phyloP scores from a whole-genome alignment of 495 filamentous ascomycete species.

The Barbatosphaeria neglecta region DNA sequence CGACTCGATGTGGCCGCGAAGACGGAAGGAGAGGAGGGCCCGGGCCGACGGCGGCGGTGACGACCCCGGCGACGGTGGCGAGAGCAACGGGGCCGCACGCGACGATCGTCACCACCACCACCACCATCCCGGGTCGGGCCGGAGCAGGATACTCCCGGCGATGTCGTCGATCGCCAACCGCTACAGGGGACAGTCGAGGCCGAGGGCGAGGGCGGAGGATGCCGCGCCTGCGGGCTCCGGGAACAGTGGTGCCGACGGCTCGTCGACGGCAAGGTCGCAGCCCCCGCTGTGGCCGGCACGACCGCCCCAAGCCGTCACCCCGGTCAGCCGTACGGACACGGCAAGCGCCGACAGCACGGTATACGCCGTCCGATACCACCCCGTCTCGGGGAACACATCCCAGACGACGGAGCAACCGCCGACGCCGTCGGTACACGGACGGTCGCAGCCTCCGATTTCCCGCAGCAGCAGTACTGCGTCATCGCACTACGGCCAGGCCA shows the following conservation, averaged over 20 bases:
- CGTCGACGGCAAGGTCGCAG: slow-evolving; percentile 21
- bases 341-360: slow-evolving; percentile 62
- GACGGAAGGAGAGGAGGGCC: slow-evolving; percentile 18
- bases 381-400: slow-evolving; percentile 47
- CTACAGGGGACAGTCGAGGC: slow-evolving; percentile 21
- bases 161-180: slow-evolving; percentile 30
- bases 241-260: neutral
- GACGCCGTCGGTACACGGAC: slow-evolving; percentile 4
- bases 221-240: slow-evolving; percentile 1
- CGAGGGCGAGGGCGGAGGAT: slow-evolving; percentile 12
- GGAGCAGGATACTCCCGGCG: slow-evolving; percentile 33
- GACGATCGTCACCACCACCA: too few species aligned
- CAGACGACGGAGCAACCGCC: slow-evolving; percentile 20
- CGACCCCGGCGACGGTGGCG: slow-evolving; percentile 7
- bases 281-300: slow-evolving; percentile 45
- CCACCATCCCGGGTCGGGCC: slow-evolving; percentile 9
- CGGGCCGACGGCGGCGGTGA: slow-evolving; percentile 12
- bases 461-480: slow-evolving; percentile 20
- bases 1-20: slow-evolving; percentile 24
- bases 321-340: slow-evolving; percentile 67
- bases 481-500: slow-evolving; percentile 4
- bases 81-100: slow-evolving; percentile 4
- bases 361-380: slow-evolving; percentile 73
- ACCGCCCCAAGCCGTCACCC: slow-evolving; percentile 54
- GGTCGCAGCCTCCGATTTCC: slow-evolving; percentile 20